Conservation (phyloP, 306 rosid genomes). For the Prunus armeniaca region DNA sequence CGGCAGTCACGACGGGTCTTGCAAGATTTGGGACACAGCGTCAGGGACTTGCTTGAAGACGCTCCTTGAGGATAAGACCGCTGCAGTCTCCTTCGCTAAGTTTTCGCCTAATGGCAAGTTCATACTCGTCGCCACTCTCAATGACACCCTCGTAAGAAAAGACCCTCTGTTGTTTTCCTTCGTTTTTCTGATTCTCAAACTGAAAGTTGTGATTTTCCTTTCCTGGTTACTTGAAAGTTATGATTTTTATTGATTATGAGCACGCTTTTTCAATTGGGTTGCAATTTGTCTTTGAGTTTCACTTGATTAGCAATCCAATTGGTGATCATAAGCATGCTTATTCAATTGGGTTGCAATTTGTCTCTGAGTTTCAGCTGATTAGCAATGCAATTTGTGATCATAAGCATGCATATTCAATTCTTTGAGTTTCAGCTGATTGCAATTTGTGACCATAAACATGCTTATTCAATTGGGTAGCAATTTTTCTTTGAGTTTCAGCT, state of each 20-base stretch:
- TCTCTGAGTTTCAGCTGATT: too few species aligned
- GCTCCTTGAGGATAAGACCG: conserved; percentile 66
- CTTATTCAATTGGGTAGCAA: too few species aligned
- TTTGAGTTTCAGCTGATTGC: too few species aligned
- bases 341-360: too few species aligned
- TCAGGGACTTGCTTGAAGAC: conserved; percentile 52
- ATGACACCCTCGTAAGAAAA: conserved; percentile 77
- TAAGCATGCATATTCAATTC: too few species aligned
- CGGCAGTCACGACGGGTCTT: conserved; percentile 83
- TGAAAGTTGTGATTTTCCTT: background rate
- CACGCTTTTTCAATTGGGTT: background rate
- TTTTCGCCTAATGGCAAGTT: conserved; percentile 95
- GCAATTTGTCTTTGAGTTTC: too few species aligned
- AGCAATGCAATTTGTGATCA: too few species aligned
- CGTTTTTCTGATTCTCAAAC: too few species aligned
- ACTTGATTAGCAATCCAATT: background rate
- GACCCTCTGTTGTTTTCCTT: background rate
- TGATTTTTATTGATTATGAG: background rate
- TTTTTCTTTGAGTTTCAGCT: too few species aligned
- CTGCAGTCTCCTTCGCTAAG: conserved; percentile 77
- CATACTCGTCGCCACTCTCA: conserved; percentile 86
- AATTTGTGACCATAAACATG: too few species aligned
- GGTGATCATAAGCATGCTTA: too few species aligned
- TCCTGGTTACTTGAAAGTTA: background rate
- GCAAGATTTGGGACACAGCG: conserved; percentile 84